phyloP scores from a whole-genome alignment of 805 yeast genomes.

The Saccharomycopsis sp. region DNA sequence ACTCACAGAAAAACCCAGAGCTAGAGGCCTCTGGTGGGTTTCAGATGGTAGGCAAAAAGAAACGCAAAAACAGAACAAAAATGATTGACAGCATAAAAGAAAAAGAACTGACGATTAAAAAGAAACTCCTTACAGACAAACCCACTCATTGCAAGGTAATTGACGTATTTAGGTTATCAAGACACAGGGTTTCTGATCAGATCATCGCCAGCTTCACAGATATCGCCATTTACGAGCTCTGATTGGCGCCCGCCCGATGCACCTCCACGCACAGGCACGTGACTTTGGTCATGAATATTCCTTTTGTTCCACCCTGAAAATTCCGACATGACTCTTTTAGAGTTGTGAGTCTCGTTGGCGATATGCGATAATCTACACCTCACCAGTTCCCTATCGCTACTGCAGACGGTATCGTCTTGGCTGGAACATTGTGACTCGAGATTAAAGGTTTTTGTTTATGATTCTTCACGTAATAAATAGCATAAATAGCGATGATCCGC shows the following conservation, averaged over 20 bases:
- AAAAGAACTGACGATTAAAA: background rate
- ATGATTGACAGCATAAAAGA: background rate
- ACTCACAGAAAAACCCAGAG: background rate
- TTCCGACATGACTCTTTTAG: background rate
- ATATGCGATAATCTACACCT: background rate
- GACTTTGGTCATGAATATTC: background rate
- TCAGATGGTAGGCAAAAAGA: conserved; percentile 1
- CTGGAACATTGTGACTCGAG: background rate
- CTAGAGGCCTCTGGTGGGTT: background rate
- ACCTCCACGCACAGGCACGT: background rate
- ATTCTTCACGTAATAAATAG: no score
- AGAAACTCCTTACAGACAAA: background rate
- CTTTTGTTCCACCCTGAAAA: background rate
- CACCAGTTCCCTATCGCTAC: background rate
- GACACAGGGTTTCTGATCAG: background rate
- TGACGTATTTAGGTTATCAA: background rate
- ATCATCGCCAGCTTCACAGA: conserved; percentile 2
- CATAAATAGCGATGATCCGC: background rate
- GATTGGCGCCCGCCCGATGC: background rate
- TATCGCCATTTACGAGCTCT: background rate
- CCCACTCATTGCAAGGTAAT: background rate
- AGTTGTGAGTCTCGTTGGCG: background rate
- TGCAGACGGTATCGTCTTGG: background rate
- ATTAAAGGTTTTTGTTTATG: background rate
- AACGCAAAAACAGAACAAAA: background rate